Evolutionary conservation across 225 moss, liverwort and hornwort genomes (phyloP), one percentile per base, ranked within the genome.

Genomic region (Marchantia polymorpha): DNA sequence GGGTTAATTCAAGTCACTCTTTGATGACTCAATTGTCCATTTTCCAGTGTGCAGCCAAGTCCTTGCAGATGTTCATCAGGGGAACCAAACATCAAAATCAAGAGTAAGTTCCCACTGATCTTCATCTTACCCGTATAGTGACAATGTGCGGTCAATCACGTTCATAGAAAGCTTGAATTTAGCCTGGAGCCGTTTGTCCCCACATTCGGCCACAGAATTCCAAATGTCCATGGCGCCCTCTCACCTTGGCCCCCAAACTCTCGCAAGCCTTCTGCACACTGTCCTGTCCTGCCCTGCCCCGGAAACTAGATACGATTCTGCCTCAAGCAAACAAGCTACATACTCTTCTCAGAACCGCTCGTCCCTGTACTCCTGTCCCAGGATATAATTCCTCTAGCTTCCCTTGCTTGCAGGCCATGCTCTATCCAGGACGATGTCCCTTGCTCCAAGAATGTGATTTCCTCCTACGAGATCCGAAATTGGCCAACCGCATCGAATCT

Each of bases 121-220:
- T 51, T 26, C 7, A 56, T 13, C 76, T 79, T 54, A 78, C 85
- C 79, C 78, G 83, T 86, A 86, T 27, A 86, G 82, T 54, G 79
- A 79, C 76, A 86, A 83, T 26, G 85, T 86, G 30, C 85, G 85
- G 16, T 85, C 85, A 49, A 85, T 78, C 30, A 85, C 85, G 50
- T 81, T 85, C 64, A 81, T 78, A 15, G 85, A 79, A 64, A 79
- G 80, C 63, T 86, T 86, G 80, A 82, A 86, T 75, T 86, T 86
- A 17, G 82, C 85, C 46, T 86, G 85, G 8, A 86, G 79, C 49
- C 85, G 46, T 64, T 80, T 86, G 71, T 86, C 83, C 46, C 83
- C 80, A n/a, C 80, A 80, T 47, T 75, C 65, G 60, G 79, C 75
- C 51, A 86, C 85, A 12, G 79, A 79, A 63, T 56, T 63, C 73